Base-by-base conservation (phyloP, 1,284 basidiomycete genomes). In the Tilletia setariae region DNA sequence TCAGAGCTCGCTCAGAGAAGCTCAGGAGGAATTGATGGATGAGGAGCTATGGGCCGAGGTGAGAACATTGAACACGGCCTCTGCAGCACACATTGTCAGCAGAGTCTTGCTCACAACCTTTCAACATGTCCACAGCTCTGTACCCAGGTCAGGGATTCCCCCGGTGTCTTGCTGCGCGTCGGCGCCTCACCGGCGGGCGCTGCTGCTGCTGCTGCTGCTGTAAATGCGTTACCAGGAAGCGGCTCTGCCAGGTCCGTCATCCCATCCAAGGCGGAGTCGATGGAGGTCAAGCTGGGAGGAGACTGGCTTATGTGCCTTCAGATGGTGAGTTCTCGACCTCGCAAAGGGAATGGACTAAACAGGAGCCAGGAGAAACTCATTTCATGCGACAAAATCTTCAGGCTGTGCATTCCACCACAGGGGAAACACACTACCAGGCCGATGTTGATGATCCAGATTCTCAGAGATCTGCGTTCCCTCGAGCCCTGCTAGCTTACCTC, bases 31-130 rank as follows among this genome's bases (percentile, higher is more conserved):
- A 21, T 30, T 61, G 7, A 13, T 61, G 56, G 56, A 61, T 21
- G 56, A 61, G 28, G 56, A 61, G 56, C 56, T 61, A 9, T 61
- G 56, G 56, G 32, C 28, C n/a, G 28, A 61, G 11, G 56, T 61
- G 32, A 61, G 56, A n/a, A 11, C 35, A 6, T 40, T 40, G 4
- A 11, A 11, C 35, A 11, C n/a, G n/a, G n/a, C n/a, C n/a, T n/a
- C n/a, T n/a, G n/a, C n/a, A n/a, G n/a, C n/a, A n/a, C n/a, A n/a
- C n/a, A n/a, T n/a, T n/a, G n/a, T n/a, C n/a, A n/a, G n/a, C n/a
- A n/a, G n/a, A n/a, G n/a, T n/a, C n/a, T n/a, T n/a, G n/a, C n/a
- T n/a, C n/a, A n/a, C n/a, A n/a, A n/a, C n/a, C n/a, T n/a, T n/a
- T n/a, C n/a, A n/a, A n/a, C n/a, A n/a, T n/a, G n/a, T n/a, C n/a